Evolutionary conservation across 140 eudicot genomes (phyloP).

Genomic region (Bidens hawaiensis): DNA sequence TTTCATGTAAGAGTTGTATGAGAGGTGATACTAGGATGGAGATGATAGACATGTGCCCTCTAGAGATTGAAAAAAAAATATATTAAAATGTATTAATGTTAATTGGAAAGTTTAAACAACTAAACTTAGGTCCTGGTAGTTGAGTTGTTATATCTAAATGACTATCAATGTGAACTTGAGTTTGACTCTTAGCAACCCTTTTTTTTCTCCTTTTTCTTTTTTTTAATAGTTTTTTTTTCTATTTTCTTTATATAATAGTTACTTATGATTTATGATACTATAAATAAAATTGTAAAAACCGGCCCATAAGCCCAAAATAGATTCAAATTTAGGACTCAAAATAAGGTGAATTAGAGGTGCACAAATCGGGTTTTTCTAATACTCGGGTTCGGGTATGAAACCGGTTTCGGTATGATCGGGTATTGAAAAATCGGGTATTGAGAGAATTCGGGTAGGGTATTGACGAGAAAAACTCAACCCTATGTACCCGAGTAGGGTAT

Average conservation of each 20-base stretch:
- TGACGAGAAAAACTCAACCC: no score
- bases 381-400: no score
- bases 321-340: not conserved
- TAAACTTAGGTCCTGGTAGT: not conserved
- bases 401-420: no score
- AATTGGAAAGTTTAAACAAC: not conserved
- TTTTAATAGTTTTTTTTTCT: not conserved
- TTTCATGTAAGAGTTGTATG: not conserved
- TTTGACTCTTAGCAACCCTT: not conserved
- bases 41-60: no score
- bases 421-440: no score
- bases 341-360: not conserved
- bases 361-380: no score
- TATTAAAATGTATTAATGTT: not conserved
- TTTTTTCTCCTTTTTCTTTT: not conserved
- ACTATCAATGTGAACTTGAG: not conserved
- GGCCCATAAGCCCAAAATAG: no score
- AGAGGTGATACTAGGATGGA: not conserved
- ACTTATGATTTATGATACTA: no score
- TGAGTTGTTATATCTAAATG: constrained; percentile 4
- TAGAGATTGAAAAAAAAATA: no score
- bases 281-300: no score
- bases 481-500: no score
- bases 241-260: not conserved
- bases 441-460: no score